These are phyloP conservation scores for Pichia terricola DNA, from an alignment of 1,139 yeast species.

Conservation along the genomic window DNA sequence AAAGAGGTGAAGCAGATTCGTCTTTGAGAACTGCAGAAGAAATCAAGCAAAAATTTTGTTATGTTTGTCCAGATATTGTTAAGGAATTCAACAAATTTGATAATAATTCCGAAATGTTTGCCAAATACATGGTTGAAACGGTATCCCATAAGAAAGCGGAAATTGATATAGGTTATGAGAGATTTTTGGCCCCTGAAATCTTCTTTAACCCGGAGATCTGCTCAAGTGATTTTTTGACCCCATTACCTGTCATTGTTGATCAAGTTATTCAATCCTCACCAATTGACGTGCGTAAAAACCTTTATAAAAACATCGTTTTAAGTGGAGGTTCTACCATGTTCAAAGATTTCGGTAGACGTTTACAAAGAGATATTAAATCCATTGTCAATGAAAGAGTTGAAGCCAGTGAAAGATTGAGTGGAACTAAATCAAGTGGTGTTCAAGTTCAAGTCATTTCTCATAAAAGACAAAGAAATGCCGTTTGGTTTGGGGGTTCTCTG, in stretches of 20 bases:
- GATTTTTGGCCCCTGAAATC: conserved; percentile 96
- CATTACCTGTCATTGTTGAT: conserved; percentile 91
- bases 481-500: conserved; percentile 98
- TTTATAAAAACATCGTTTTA: conserved; percentile 88
- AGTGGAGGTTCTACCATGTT: conserved; percentile 99
- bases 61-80: conserved; percentile 95
- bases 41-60: conserved; percentile 92
- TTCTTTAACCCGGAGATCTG: conserved; percentile 98
- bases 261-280: conserved; percentile 93
- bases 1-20: conserved; percentile 92
- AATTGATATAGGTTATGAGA: conserved; percentile 94
- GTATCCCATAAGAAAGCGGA: conserved; percentile 58
- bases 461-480: conserved; percentile 96
- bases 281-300: conserved; percentile 93
- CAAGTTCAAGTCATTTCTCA: conserved; percentile 96
- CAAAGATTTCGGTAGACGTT: conserved; percentile 93
- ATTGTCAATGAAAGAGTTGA: conserved; percentile 86
- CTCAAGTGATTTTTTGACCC: conserved; percentile 89
- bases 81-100: conserved; percentile 93
- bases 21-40: conserved; percentile 92
- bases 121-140: conserved; percentile 82
- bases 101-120: conserved; percentile 88
- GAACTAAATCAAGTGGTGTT: conserved; percentile 86
- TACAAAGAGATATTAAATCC: conserved; percentile 86
- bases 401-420: conserved; percentile 67